Evolutionary conservation across 1,284 basidiomycete genomes (phyloP).

Genomic region (Takashimella koratensis): DNA sequence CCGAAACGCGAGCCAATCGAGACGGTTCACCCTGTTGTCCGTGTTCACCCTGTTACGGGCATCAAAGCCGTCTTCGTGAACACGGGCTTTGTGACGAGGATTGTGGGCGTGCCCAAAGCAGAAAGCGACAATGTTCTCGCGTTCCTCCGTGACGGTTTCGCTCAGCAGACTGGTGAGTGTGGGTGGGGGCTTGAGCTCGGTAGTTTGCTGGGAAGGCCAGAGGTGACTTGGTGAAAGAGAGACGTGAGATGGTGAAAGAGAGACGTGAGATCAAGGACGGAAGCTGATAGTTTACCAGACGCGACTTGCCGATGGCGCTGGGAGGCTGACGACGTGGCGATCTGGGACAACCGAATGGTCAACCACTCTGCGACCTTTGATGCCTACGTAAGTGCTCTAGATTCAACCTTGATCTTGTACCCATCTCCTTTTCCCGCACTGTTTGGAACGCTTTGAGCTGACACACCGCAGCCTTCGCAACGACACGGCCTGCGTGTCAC

Average conservation of each 20-base stretch:
- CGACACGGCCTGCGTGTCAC: constrained; percentile 77
- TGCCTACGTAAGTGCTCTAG: constrained; percentile 27
- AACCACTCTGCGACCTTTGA: constrained; percentile 65
- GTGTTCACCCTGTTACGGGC: constrained; percentile 48
- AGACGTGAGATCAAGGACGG: too few species aligned
- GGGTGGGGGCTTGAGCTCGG: not conserved
- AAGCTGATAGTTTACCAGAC: constrained; percentile 12
- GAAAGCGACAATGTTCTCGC: constrained; percentile 68
- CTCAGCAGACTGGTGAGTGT: constrained; percentile 31
- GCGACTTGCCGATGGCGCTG: constrained; percentile 40
- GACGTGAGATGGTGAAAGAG: too few species aligned
- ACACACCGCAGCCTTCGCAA: constrained; percentile 49
- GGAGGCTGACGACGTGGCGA: constrained; percentile 44
- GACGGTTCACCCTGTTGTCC: constrained; percentile 54
- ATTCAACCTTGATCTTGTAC: not conserved
- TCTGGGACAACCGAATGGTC: constrained; percentile 54
- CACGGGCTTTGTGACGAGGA: constrained; percentile 55
- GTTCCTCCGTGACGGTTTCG: constrained; percentile 68
- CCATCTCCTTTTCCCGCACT: constrained; percentile 2
- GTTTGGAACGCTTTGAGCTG: too few species aligned
- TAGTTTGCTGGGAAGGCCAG: not conserved
- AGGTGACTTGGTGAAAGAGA: too few species aligned
- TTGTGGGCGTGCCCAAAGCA: constrained; percentile 70
- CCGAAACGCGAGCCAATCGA: constrained; percentile 68
- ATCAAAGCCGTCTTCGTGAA: constrained; percentile 50